Conservation (phyloP, 2,329 filamentous ascomycete species). For the Dactylellina haptotyla region DNA sequence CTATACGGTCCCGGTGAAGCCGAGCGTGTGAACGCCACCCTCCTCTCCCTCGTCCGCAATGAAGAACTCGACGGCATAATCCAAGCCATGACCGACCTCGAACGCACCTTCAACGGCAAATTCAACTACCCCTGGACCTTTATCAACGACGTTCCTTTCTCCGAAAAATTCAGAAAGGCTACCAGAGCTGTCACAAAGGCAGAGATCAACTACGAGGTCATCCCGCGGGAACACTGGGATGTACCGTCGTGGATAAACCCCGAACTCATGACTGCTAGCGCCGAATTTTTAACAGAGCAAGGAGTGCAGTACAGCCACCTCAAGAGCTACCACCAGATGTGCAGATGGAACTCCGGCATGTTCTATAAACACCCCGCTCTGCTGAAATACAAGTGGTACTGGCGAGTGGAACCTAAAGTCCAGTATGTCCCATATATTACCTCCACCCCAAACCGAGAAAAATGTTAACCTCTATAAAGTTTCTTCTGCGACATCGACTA, state of each 20-base stretch:
- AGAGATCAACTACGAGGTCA: conserved; percentile 83
- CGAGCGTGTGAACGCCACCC: conserved; percentile 89
- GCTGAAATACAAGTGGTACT: conserved; percentile 76
- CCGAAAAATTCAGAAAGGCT: conserved; percentile 87
- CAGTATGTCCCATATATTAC: conserved; percentile 64
- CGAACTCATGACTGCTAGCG: conserved; percentile 85
- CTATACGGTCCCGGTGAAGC: conserved; percentile 60
- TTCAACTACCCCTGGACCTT: conserved; percentile 99
- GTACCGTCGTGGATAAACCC: conserved; percentile 90
- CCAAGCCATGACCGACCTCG: conserved; percentile 87
- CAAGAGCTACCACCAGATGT: conserved; percentile 98
- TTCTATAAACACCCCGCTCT: conserved; percentile 97
- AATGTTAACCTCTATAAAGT: conserved; percentile 47
- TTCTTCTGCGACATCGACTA: conserved; percentile 99
- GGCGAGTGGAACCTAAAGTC: conserved; percentile 97
- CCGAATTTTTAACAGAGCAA: conserved; percentile 81
- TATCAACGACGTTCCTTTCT: conserved; percentile 95
- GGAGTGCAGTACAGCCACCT: conserved; percentile 84
- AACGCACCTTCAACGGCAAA: conserved; percentile 95
- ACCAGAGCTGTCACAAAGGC: conserved; percentile 87
- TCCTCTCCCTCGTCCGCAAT: conserved; percentile 91
- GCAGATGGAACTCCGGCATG: conserved; percentile 96
- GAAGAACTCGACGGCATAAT: conserved; percentile 86
- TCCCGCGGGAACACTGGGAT: conserved; percentile 95
- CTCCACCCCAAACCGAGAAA: background rate